Conservation (phyloP, 164 flowering plant species). For the Dillenia suffruticosa region DNA sequence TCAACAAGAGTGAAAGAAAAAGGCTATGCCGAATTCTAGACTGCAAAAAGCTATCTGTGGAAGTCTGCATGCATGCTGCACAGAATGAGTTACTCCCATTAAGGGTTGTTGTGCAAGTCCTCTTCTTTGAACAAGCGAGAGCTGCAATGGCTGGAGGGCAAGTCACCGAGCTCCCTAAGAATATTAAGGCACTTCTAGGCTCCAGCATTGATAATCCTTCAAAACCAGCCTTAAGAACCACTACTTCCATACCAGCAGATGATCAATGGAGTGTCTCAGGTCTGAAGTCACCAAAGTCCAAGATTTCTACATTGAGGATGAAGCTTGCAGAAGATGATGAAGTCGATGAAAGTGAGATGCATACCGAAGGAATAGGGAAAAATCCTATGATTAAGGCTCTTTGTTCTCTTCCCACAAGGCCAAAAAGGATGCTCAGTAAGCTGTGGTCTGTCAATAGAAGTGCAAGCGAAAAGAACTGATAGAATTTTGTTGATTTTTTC, state of each 20-base stretch:
- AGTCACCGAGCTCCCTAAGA: constrained; percentile 58
- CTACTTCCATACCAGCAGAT: constrained; percentile 34
- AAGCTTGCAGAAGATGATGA: constrained; percentile 78
- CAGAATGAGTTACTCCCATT: constrained; percentile 90
- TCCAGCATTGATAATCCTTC: constrained; percentile 39
- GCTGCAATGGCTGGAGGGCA: constrained; percentile 61
- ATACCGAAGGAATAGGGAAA: constrained; percentile 31
- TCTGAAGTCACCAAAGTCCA: constrained; percentile 61
- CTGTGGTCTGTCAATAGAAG: constrained; percentile 68
- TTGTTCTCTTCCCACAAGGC: constrained; percentile 54
- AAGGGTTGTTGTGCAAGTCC: constrained; percentile 93
- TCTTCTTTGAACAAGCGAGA: constrained; percentile 89
- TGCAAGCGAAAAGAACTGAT: constrained; percentile 57
- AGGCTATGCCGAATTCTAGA: constrained; percentile 72
- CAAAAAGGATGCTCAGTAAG: constrained; percentile 81
- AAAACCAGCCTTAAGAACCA: constrained; percentile 33
- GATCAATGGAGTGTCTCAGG: constrained; percentile 81
- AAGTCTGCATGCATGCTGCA: constrained; percentile 92
- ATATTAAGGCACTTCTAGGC: constrained; percentile 71
- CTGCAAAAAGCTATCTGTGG: constrained; percentile 93
- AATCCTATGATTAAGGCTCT: constrained; percentile 48
- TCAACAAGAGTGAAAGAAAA: constrained; percentile 85
- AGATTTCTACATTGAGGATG: constrained; percentile 62
- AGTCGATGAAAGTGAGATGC: constrained; percentile 31
- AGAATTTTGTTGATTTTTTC: constrained; percentile 14